Percentiles rank a stretch among this genome's conserved stretches.
Conservation (phyloP, 495 filamentous ascomycete species). For the Filosporella fistucella region DNA sequence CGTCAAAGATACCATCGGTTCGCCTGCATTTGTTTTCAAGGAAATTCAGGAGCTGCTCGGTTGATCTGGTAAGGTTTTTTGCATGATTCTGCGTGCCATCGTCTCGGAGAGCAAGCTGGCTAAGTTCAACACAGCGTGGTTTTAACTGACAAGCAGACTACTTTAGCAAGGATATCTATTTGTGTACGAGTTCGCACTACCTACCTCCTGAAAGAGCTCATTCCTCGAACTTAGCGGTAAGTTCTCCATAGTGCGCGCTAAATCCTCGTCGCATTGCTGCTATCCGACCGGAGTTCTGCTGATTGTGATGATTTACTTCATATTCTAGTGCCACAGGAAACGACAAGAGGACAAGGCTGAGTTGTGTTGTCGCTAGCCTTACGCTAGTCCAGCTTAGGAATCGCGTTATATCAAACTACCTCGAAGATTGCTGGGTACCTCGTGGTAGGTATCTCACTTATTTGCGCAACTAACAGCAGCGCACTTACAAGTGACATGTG, state of each 20-base stretch:
- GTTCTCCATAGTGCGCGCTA: constrained; percentile 20
- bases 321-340: too few relatives aligned
- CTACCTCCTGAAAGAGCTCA: constrained; percentile 37
- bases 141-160: constrained; percentile 55
- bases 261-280: too few relatives aligned
- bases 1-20: constrained; percentile 56
- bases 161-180: neutral
- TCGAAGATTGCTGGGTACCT: too few relatives aligned
- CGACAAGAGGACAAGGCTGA: too few relatives aligned
- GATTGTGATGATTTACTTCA: too few relatives aligned
- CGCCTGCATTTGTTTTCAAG: constrained; percentile 46
- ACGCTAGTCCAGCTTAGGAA: too few relatives aligned
- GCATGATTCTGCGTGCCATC: constrained; percentile 46
- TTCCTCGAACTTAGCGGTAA: constrained; percentile 27
- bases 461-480: too few relatives aligned
- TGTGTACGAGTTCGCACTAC: neutral
- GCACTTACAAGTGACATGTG: too few relatives aligned
- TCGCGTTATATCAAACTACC: too few relatives aligned
- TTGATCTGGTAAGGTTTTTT: constrained; percentile 51
- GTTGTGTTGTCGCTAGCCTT: too few relatives aligned
- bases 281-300: too few relatives aligned
- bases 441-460: too few relatives aligned
- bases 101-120: constrained; percentile 60
- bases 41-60: constrained; percentile 43
- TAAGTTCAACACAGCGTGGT: constrained; percentile 72